phyloP scores from a whole-genome alignment of 169 alveolate species.

The Eimeria brunetti region DNA sequence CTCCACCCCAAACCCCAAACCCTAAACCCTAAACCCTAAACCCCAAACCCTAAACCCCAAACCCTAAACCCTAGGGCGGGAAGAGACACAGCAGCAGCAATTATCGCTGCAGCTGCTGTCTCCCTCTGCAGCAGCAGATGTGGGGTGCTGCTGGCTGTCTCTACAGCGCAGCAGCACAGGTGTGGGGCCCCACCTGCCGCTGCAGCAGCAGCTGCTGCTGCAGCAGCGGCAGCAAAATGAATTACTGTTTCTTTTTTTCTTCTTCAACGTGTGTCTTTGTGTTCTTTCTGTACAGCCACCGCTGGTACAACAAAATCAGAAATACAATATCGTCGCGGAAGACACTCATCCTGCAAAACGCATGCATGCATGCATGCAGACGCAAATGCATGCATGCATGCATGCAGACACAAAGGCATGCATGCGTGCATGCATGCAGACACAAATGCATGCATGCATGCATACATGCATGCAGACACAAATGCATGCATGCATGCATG shows the following conservation, averaged over 20 bases:
- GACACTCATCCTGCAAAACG: constrained; percentile 91
- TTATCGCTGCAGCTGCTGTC: too few species aligned
- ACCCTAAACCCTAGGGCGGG: too few species aligned
- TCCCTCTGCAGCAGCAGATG: too few species aligned
- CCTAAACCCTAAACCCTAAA: too few species aligned
- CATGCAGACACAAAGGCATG: neutral
- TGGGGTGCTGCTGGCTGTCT: too few species aligned
- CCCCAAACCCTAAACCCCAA: too few species aligned
- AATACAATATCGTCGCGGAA: constrained; percentile 99
- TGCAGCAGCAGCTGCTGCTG: too few species aligned
- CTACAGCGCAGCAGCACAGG: too few species aligned
- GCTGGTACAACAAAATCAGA: constrained; percentile 96
- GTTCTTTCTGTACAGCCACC: constrained; percentile 92
- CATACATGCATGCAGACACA: constrained; percentile 1
- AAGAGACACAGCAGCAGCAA: too few species aligned
- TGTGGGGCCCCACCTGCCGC: too few species aligned
- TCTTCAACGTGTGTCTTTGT: constrained; percentile 1
- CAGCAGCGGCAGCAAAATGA: neutral
- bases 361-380: neutral
- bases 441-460: neutral
- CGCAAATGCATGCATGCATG: constrained; percentile 2
- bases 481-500: neutral
- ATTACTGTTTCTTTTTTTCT: neutral
- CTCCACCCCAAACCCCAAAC: too few species aligned
- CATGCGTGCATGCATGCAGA: neutral